A percentile compares a stretch with the other conserved stretches of the same genome.
phyloP scores from a whole-genome alignment of 2,329 filamentous ascomycete species.

The Penicillium sp. region DNA sequence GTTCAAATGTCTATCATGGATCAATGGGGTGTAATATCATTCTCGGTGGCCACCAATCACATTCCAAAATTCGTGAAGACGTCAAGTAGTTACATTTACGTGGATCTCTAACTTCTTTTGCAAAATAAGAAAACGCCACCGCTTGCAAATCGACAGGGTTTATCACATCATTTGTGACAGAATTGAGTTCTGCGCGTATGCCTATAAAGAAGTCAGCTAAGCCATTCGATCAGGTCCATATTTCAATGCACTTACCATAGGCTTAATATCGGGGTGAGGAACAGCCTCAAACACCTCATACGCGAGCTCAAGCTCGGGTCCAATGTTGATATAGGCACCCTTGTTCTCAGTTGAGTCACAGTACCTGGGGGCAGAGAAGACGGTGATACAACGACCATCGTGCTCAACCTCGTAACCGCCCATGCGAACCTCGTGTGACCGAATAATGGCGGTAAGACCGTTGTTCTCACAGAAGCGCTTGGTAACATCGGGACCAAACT shows the following conservation, averaged over 20 bases:
- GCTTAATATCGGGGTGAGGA: slow-evolving; percentile 90
- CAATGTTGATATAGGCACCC: slow-evolving; percentile 97
- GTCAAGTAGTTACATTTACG: slow-evolving; percentile 1
- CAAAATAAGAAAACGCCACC: slow-evolving; percentile 24
- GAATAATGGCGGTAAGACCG: slow-evolving; percentile 88
- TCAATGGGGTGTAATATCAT: not conserved
- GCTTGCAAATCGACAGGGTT: slow-evolving; percentile 21
- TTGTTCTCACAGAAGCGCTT: slow-evolving; percentile 97
- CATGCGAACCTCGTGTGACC: slow-evolving; percentile 98
- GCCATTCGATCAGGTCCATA: not conserved
- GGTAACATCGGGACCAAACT: slow-evolving; percentile 95
- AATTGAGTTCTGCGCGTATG: slow-evolving; percentile 81
- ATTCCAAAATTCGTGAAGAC: not conserved
- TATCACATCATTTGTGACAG: slow-evolving; percentile 69
- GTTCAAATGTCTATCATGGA: not conserved
- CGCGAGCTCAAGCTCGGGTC: slow-evolving; percentile 83
- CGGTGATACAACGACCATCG: slow-evolving; percentile 91
- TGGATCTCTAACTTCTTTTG: slow-evolving; percentile 21
- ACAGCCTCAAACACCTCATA: slow-evolving; percentile 96
- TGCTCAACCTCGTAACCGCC: slow-evolving; percentile 99
- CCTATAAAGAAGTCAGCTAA: slow-evolving; percentile 48
- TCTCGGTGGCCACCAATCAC: not conserved
- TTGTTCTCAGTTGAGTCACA: slow-evolving; percentile 98
- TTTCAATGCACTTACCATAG: slow-evolving; percentile 62
- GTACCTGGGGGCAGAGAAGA: slow-evolving; percentile 97